Conservation (phyloP, 2,329 filamentous ascomycete species). For the Aspergillus intermedius region DNA sequence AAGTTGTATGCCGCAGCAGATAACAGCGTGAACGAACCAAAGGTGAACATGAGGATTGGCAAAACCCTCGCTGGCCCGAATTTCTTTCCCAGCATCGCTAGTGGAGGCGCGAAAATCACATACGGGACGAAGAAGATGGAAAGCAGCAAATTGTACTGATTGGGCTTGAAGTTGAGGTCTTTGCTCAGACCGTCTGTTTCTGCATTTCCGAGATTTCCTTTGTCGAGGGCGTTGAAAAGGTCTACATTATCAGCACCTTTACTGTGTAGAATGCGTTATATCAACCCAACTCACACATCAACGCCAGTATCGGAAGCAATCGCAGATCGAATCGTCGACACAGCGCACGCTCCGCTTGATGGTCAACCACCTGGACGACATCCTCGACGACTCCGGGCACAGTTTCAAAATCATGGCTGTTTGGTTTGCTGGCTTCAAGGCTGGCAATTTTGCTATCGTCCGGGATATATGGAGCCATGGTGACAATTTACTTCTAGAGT, state of each 20-base stretch:
- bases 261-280: background rate
- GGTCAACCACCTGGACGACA: slow-evolving; percentile 34
- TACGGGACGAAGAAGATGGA: slow-evolving; percentile 71
- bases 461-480: slow-evolving; percentile 2
- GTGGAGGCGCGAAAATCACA: slow-evolving; percentile 60
- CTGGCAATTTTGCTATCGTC: slow-evolving; percentile 13
- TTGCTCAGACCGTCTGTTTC: slow-evolving; percentile 48
- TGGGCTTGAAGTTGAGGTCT: slow-evolving; percentile 51
- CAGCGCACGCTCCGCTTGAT: slow-evolving; percentile 43
- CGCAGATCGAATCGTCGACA: slow-evolving; percentile 48
- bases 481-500: background rate
- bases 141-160: slow-evolving; percentile 64
- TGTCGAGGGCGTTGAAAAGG: slow-evolving; percentile 49
- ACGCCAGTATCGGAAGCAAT: slow-evolving; percentile 51
- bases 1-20: slow-evolving; percentile 54
- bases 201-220: slow-evolving; percentile 50
- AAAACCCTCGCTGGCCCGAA: slow-evolving; percentile 59
- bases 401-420: background rate
- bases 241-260: slow-evolving; percentile 32
- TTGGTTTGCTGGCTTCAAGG: slow-evolving; percentile 3
- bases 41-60: slow-evolving; percentile 62
- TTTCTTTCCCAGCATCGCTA: slow-evolving; percentile 62
- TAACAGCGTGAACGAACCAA: slow-evolving; percentile 60
- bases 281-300: slow-evolving; percentile 44
- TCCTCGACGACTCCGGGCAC: slow-evolving; percentile 7